Conservation (phyloP, 2,329 filamentous ascomycete species). For the Alternaria novae-zelandiae region DNA sequence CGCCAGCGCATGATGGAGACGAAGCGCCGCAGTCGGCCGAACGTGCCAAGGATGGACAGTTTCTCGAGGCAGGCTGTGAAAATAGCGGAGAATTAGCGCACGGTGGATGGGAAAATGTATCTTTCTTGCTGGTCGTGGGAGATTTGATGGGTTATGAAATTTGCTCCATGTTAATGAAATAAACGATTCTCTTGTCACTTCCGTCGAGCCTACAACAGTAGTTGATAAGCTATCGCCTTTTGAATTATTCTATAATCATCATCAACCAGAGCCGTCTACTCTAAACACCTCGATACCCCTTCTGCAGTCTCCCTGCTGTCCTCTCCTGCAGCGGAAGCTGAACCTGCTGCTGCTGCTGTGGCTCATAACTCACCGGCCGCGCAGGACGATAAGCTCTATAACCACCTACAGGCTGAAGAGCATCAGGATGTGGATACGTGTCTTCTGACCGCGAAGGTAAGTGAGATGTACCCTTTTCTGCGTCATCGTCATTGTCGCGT, state of each 20-base stretch:
- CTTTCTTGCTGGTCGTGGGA: not conserved
- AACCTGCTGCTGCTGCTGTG: not conserved
- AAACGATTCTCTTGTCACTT: not conserved
- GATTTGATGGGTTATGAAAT: not conserved
- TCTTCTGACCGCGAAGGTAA: conserved; percentile 1
- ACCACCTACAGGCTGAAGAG: not conserved
- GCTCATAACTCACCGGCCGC: not conserved
- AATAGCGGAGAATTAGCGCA: not conserved
- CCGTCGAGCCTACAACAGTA: not conserved
- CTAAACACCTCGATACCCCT: not conserved
- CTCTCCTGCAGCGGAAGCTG: not conserved
- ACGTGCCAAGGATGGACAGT: not conserved
- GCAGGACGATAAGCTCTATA: not conserved
- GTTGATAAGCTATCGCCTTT: not conserved
- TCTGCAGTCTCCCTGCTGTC: not conserved
- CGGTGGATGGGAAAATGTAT: not conserved
- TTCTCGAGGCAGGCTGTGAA: not conserved
- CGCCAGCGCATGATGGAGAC: not conserved
- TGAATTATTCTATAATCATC: not conserved
- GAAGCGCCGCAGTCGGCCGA: not conserved
- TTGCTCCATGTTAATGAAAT: not conserved
- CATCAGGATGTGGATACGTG: not conserved
- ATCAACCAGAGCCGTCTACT: not conserved
- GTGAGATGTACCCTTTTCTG: not conserved
- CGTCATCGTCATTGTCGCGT: not conserved